These are phyloP conservation scores for Calonectria pseudoturangicola DNA, from an alignment of 2,329 filamentous ascomycete genomes.

Conservation along the genomic window DNA sequence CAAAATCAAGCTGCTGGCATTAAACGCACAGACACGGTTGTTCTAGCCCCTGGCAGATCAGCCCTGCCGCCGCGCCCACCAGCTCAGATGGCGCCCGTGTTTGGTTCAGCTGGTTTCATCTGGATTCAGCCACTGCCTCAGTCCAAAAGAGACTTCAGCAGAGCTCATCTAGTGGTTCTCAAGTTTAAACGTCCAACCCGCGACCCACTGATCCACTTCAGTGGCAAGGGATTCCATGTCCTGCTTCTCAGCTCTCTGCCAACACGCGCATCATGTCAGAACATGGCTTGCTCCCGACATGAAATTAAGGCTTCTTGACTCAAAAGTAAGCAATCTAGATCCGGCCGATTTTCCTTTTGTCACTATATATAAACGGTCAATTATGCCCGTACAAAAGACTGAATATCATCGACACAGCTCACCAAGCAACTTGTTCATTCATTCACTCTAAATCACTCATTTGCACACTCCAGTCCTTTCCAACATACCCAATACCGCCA, in stretches of 20 bases:
- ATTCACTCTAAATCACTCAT: neutral
- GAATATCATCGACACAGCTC: neutral
- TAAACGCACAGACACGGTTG: conserved; percentile 3
- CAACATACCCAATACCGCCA: neutral
- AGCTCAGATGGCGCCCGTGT: conserved; percentile 8
- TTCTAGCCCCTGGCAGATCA: neutral
- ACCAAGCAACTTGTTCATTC: conserved; percentile 7
- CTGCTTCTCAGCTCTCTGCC: neutral
- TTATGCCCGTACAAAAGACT: neutral
- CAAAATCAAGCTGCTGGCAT: neutral
- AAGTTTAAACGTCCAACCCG: neutral
- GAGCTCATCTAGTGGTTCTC: neutral
- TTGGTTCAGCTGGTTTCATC: conserved; percentile 21
- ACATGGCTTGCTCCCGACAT: conserved; percentile 12
- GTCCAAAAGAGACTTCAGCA: conserved; percentile 5
- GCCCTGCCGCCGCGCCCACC: neutral
- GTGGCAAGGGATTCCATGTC: neutral
- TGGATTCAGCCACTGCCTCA: neutral
- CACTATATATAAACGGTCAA: neutral
- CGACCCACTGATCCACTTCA: neutral
- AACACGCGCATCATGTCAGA: neutral
- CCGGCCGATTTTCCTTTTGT: neutral
- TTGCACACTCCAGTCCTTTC: neutral
- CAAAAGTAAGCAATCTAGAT: conserved; percentile 14
- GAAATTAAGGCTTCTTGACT: conserved; percentile 18